Base-by-base conservation (phyloP, 225 moss, liverwort and hornwort species). In the Polytrichum formosum region DNA sequence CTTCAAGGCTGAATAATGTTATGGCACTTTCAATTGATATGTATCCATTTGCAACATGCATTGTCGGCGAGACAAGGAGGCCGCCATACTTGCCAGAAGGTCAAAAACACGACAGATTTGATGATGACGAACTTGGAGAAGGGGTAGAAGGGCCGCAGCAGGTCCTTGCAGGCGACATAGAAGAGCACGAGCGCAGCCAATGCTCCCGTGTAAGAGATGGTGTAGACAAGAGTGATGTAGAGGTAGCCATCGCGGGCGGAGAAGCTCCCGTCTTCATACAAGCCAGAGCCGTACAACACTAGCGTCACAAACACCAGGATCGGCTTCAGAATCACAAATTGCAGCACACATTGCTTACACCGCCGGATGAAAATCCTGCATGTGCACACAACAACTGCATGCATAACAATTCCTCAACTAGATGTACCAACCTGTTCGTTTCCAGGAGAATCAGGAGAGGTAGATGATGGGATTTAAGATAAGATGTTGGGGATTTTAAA, bases 41-140 rank as follows among this genome's bases (percentile, higher is more conserved):
- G 2, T 16, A 0, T 16, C 46, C 46, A 46, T 46, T 46, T 46
- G 46, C 46, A 46, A 46, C 46, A 46, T 46, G 46, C 16, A 13
- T 46, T 46, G 46, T 13, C 13, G 46, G 46, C 46, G 46, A 46
- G 46, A 46, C 46, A 46, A 25, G 28, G 35, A 75, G 79, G 77
- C 55, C 66, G 76, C 74, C 80, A 1, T 88, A 88, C 88, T 84
- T 85, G 88, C 88, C 88, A 88, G 76, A 69, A 85, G 70, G 92
- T 97, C 78, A 97, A 81, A 70, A 94, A 97, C 35, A 97, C 93
- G 59, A 97, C 80, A 1, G 96, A 97, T 81, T 97, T 97, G 88
- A 97, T 91, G 76, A 97, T 77, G 69, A 94, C 61, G 62, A 97
- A 97, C 76, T 97, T 97, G 67, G 92, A 82, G 18, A 97, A 71